phyloP scores from a whole-genome alignment of 2,329 filamentous ascomycete genomes.

The Pseudocercospora ulei region DNA sequence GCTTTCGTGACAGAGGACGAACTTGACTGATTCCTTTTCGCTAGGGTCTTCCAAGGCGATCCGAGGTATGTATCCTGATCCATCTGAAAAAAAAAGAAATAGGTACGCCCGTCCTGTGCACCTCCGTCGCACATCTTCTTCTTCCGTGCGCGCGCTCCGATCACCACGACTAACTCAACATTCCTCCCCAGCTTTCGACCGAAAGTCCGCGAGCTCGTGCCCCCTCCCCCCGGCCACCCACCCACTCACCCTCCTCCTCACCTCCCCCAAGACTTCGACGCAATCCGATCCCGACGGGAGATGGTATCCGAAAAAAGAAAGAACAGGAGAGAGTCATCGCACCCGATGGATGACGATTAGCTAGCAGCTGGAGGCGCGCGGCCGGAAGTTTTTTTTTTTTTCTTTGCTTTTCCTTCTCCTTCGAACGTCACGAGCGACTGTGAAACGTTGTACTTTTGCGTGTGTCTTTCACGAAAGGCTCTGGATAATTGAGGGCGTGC shows the following conservation, averaged over 20 bases:
- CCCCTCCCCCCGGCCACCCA: too few relatives aligned
- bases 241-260: too few relatives aligned
- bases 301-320: too few relatives aligned
- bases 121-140: neutral
- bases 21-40: conserved; percentile 12
- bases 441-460: too few relatives aligned
- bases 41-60: conserved; percentile 17
- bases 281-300: neutral
- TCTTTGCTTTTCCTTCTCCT: too few relatives aligned
- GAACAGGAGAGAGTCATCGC: neutral
- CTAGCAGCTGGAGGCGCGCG: conserved; percentile 1
- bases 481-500: too few relatives aligned
- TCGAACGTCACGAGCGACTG: too few relatives aligned
- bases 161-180: too few relatives aligned
- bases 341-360: too few relatives aligned
- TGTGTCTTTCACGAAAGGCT: too few relatives aligned
- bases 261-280: neutral
- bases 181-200: neutral
- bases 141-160: neutral
- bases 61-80: conserved; percentile 15
- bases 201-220: neutral
- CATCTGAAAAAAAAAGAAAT: too few relatives aligned
- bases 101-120: neutral
- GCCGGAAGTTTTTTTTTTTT: too few relatives aligned
- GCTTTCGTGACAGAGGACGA: conserved; percentile 14